Conservation (phyloP, 1,284 basidiomycete genomes). For the Stereum hirsutum region DNA sequence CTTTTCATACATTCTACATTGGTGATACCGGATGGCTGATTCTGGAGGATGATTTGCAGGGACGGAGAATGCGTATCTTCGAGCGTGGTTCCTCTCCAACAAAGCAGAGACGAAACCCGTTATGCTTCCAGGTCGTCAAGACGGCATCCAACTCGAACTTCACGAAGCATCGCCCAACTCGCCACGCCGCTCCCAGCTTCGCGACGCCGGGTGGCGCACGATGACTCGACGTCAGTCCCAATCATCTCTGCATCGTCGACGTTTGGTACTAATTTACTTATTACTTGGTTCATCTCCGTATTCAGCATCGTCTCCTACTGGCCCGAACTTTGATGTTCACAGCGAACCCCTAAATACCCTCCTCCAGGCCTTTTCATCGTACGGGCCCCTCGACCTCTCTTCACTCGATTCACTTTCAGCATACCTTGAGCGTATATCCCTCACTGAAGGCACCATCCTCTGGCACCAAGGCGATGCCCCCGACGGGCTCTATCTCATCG, state of each 20-base stretch:
- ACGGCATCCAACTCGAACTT: conserved; percentile 30
- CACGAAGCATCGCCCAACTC: conserved; percentile 62
- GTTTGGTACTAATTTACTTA: no score
- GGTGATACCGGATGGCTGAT: background rate
- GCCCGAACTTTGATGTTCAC: no score
- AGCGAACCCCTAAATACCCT: conserved; percentile 59
- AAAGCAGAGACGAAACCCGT: conserved; percentile 37
- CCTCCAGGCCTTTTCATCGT: conserved; percentile 68
- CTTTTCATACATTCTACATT: background rate
- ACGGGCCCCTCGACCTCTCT: conserved; percentile 39
- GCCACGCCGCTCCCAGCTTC: conserved; percentile 67
- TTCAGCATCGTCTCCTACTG: no score
- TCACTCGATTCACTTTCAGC: conserved; percentile 50
- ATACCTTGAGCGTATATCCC: conserved; percentile 62
- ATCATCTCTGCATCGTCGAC: no score
- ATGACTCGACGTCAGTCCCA: conserved; percentile 47
- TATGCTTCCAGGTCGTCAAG: conserved; percentile 54
- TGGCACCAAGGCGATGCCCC: conserved; percentile 73
- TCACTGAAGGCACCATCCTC: conserved; percentile 55
- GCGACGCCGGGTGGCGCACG: conserved; percentile 68
- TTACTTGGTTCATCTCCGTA: no score
- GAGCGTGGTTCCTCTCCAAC: conserved; percentile 63
- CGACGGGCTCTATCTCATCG: conserved; percentile 82
- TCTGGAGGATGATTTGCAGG: conserved; percentile 30
- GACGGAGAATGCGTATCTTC: conserved; percentile 85